phyloP scores from a whole-genome alignment of 257 asterid genomes.

The Coffea eugenioides region DNA sequence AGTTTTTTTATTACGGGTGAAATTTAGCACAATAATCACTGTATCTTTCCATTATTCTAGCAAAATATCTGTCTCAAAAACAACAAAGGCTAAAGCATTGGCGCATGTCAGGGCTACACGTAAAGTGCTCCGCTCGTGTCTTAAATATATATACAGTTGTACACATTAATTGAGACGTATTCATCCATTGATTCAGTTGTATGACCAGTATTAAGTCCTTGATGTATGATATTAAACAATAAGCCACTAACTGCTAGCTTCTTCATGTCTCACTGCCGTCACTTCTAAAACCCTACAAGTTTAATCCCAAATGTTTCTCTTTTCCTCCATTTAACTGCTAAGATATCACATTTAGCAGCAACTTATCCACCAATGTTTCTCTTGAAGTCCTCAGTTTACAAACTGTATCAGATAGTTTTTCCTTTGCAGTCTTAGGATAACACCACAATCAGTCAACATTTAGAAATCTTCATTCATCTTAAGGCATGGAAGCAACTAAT shows the following conservation, averaged over 20 bases:
- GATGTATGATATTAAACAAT: neutral
- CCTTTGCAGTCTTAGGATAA: neutral
- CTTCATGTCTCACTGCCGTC: conserved; percentile 1
- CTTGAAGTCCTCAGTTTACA: neutral
- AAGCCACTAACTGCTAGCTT: neutral
- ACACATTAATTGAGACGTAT: neutral
- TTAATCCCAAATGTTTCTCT: neutral
- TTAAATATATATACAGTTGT: too few relatives aligned
- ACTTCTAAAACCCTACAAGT: neutral
- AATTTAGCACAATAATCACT: neutral
- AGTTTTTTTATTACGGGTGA: too few relatives aligned
- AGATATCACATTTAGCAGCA: neutral
- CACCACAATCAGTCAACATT: neutral
- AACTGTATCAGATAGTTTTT: neutral
- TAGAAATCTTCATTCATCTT: neutral
- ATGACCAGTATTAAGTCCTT: neutral
- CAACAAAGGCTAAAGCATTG: neutral
- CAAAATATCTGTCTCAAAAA: neutral
- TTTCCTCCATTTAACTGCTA: neutral
- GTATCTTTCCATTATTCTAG: neutral
- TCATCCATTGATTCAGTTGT: neutral
- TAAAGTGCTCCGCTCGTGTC: neutral
- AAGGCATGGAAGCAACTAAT: neutral
- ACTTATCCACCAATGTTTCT: neutral
- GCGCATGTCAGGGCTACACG: neutral